A percentile compares a stretch with the other conserved stretches of the same genome.
phyloP scores from a whole-genome alignment of 768 basidiomycete genomes.

The Cyclocybe aegerita region DNA sequence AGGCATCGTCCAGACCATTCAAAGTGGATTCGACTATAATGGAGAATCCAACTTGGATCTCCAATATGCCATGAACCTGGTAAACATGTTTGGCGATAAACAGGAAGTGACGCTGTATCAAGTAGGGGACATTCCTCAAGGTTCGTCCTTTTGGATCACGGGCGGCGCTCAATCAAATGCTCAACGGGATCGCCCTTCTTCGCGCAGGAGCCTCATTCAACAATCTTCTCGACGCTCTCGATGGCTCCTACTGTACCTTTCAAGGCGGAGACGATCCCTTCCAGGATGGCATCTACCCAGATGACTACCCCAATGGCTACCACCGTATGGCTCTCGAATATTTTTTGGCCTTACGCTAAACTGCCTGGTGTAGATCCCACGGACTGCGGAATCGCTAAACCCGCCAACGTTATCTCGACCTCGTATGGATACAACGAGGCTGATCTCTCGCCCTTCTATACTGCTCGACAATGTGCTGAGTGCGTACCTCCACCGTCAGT shows the following conservation, averaged over 20 bases:
- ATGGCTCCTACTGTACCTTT: slow-evolving; percentile 39
- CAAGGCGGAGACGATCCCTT: slow-evolving; percentile 38
- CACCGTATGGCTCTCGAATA: slow-evolving; percentile 16
- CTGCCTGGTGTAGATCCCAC: slow-evolving; percentile 11
- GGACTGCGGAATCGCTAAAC: slow-evolving; percentile 37
- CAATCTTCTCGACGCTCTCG: slow-evolving; percentile 45
- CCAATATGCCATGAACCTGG: slow-evolving; percentile 50
- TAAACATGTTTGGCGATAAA: slow-evolving; percentile 20
- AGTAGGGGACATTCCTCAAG: slow-evolving; percentile 37
- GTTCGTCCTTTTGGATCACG: slow-evolving; percentile 13
- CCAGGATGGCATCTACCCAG: slow-evolving; percentile 33
- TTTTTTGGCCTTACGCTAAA: not conserved
- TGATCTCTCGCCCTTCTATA: slow-evolving; percentile 32
- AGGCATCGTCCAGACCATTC: slow-evolving; percentile 40
- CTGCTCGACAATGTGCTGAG: slow-evolving; percentile 42
- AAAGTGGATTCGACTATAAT: slow-evolving; percentile 38
- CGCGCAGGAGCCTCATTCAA: slow-evolving; percentile 40
- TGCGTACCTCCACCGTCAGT: slow-evolving; percentile 14
- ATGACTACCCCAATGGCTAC: slow-evolving; percentile 29
- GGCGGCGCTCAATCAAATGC: not conserved
- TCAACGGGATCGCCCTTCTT: not conserved
- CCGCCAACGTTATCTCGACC: slow-evolving; percentile 40
- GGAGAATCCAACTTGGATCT: slow-evolving; percentile 57
- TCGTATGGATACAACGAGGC: slow-evolving; percentile 44
- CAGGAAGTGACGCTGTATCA: slow-evolving; percentile 41